phyloP scores from a whole-genome alignment of 306 rosid genomes.

The Cucurbita ficifolia region DNA sequence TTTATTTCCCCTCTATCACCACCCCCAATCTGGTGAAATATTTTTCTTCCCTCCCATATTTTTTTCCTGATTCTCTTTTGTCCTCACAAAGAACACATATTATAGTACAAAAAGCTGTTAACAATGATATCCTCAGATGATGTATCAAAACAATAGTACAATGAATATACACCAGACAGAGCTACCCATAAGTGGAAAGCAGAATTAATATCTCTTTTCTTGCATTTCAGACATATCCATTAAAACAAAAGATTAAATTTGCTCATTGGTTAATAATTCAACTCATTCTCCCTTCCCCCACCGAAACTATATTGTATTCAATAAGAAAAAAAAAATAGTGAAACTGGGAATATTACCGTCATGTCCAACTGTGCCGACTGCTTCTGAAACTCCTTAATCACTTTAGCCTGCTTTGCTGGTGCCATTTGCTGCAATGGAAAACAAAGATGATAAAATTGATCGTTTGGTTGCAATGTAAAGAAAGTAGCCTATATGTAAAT shows the following conservation, averaged over 20 bases:
- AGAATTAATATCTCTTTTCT: neutral
- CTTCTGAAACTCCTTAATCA: constrained; percentile 74
- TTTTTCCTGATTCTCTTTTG: neutral
- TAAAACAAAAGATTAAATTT: neutral
- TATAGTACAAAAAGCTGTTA: neutral
- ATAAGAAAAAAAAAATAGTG: neutral
- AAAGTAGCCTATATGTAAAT: neutral
- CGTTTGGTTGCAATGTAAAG: neutral
- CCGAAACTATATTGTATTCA: neutral
- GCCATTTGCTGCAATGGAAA: constrained; percentile 75
- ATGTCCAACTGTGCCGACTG: constrained; percentile 93
- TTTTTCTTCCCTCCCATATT: neutral
- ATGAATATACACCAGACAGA: neutral
- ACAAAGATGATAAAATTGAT: neutral
- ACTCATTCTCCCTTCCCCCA: neutral
- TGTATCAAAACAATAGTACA: neutral
- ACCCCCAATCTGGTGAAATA: neutral
- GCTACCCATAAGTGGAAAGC: neutral
- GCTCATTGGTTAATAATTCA: neutral
- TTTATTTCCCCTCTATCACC: neutral
- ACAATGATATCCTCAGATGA: neutral
- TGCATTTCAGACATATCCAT: neutral
- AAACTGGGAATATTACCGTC: constrained; percentile 48
- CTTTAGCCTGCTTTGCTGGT: constrained; percentile 87
- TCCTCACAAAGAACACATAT: neutral